Conservation (phyloP, 1,139 yeast species). For the Blastobotrys elegans region DNA sequence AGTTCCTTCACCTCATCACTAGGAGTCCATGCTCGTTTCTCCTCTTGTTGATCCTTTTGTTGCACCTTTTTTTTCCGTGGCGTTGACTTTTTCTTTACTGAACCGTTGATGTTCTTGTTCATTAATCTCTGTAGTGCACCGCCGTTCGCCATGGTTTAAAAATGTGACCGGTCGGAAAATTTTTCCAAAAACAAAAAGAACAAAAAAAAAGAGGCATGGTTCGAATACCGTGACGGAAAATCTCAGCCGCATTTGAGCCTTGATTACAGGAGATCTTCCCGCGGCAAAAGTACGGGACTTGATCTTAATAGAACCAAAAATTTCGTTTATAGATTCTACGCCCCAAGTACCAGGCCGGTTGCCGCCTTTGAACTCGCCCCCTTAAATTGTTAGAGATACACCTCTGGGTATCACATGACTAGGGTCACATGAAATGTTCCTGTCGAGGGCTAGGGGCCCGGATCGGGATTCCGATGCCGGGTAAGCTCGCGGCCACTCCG, state of each 20-base stretch:
- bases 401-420: no score
- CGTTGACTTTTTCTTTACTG: constrained; percentile 5
- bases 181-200: background rate
- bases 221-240: background rate
- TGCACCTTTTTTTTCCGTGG: constrained; percentile 8
- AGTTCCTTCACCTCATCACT: constrained; percentile 12
- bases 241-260: background rate
- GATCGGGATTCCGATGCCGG: no score
- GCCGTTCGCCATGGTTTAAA: background rate
- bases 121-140: constrained; percentile 12
- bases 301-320: background rate
- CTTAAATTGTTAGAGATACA: no score
- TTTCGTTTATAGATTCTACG: no score
- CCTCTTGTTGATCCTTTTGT: background rate
- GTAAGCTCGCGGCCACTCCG: no score
- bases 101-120: constrained; percentile 1
- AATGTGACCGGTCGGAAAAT: background rate
- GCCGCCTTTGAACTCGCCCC: no score
- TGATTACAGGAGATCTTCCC: background rate
- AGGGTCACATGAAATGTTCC: no score
- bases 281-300: background rate
- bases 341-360: no score
- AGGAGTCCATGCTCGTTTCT: constrained; percentile 7
- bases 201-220: background rate
- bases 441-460: no score